Percentiles rank a stretch among this genome's conserved stretches.
These are phyloP conservation scores for Chaetoceros muelleri DNA, from an alignment of 108 stramenopile genomes.

Conservation along the genomic window DNA sequence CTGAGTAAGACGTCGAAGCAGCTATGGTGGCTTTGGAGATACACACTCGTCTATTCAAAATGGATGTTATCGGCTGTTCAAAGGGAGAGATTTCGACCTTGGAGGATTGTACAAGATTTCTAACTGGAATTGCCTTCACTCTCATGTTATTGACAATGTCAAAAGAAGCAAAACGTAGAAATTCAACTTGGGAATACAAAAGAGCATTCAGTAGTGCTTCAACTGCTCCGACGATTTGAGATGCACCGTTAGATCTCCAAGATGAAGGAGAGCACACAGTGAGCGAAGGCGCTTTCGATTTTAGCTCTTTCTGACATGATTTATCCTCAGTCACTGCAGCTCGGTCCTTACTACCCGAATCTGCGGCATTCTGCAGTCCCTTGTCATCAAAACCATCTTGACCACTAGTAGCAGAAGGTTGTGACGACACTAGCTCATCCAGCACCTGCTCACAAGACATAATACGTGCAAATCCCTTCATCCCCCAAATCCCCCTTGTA, in stretches of 20 bases:
- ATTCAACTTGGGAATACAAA: constrained; percentile 57
- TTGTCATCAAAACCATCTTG: not conserved
- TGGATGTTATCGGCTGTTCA: constrained; percentile 4
- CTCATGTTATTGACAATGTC: constrained; percentile 64
- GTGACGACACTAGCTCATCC: constrained; percentile 20
- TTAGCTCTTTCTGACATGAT: not conserved
- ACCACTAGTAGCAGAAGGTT: not conserved
- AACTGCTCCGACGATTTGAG: not conserved
- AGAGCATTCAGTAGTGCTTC: constrained; percentile 53
- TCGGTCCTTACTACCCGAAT: not conserved
- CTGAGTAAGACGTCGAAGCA: constrained; percentile 44
- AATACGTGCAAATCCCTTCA: constrained; percentile 50
- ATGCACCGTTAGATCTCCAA: not conserved
- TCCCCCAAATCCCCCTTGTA: constrained; percentile 37
- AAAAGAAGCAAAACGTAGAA: constrained; percentile 47
- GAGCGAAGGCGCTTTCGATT: too few relatives aligned
- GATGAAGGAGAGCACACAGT: not conserved
- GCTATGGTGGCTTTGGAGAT: constrained; percentile 61
- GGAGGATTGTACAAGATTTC: constrained; percentile 19
- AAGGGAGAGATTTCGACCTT: constrained; percentile 1
- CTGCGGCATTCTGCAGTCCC: constrained; percentile 1
- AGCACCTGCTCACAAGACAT: constrained; percentile 35
- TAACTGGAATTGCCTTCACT: constrained; percentile 47
- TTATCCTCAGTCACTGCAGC: constrained; percentile 11
- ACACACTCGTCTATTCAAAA: constrained; percentile 23